Base-by-base conservation (phyloP, 345 rosid genomes). In the Brassica incana region DNA sequence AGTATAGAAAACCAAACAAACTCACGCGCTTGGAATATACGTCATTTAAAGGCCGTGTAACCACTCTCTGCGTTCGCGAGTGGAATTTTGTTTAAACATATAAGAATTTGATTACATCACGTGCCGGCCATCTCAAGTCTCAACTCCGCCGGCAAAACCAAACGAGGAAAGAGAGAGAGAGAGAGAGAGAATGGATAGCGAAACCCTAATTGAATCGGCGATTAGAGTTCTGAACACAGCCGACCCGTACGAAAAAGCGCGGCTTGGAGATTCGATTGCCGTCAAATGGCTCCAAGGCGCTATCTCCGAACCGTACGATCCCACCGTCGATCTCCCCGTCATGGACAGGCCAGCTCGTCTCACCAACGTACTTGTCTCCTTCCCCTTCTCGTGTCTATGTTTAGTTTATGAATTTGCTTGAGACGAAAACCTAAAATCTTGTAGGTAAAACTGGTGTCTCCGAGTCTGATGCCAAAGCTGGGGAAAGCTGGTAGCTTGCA, bases 401-500 rank as follows among this genome's bases (percentile, higher is more conserved):
- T 23, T 58, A 20, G 56, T 30, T 6, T 16, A 48, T 18, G n/a
- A 84, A 82, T 81, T 18, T 64, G 82, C 29, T 64, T 80, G 66
- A 72, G 58, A 58, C 69, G 48, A 67, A 20, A 2, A 32, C 36
- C n/a, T 6, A 1, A 18, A 66, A 4, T 32, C 25, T 45, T 35
- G 12, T 86, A 92, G 97, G 88, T 92, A 73, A 94, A 85, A 84
- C 82, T 92, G 86, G 91, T 94, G 81, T 83, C 97, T 4, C 97
- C 97, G 6, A 80, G 95, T 84, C 83, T 88, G 72, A 92, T 92
- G 98, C 98, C 97, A 62, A 94, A 92, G 88, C 91, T 94, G 14
- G 97, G 97, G 43, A 94, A 85, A 84, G 97, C 90, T 5, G 98
- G 97, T 61, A 92, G 97, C 83, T 88, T 90, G 89, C 97, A 88